Percentiles rank a stretch among this genome's conserved stretches.
phyloP scores from a whole-genome alignment of 2,329 filamentous ascomycete species.

The Xylaria sp. region DNA sequence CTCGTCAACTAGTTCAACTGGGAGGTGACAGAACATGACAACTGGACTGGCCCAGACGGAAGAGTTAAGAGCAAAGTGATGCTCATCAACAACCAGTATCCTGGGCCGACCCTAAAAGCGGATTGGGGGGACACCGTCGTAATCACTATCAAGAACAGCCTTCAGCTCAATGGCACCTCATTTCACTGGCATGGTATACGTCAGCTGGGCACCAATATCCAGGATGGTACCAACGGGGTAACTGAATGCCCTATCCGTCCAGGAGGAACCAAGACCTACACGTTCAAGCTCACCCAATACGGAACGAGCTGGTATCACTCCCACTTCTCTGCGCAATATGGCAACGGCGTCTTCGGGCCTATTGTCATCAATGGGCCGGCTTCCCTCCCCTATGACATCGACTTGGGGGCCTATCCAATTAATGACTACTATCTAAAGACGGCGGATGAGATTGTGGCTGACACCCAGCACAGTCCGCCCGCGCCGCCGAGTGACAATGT shows the following conservation, averaged over 20 bases:
- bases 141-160: conserved; percentile 76
- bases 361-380: conserved; percentile 60
- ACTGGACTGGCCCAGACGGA: conserved; percentile 45
- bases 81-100: conserved; percentile 72
- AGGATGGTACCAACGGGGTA: conserved; percentile 54
- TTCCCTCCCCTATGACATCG: conserved; percentile 58
- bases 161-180: conserved; percentile 57
- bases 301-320: conserved; percentile 55
- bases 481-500: conserved; percentile 51
- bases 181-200: conserved; percentile 56
- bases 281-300: conserved; percentile 43
- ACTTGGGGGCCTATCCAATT: conserved; percentile 62
- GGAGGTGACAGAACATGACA: conserved; percentile 41
- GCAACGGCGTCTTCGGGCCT: conserved; percentile 59
- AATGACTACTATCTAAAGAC: conserved; percentile 63
- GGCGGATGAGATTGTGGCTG: conserved; percentile 45
- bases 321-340: conserved; percentile 57
- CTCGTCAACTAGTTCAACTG: conserved; percentile 38
- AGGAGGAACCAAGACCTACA: conserved; percentile 41
- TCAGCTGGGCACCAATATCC: conserved; percentile 51
- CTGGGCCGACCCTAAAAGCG: conserved; percentile 73
- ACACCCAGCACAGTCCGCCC: conserved; percentile 36
- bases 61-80: conserved; percentile 56
- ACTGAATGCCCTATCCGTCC: conserved; percentile 51
- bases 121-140: conserved; percentile 72